Evolutionary conservation across 2,329 filamentous ascomycete genomes (phyloP).

Genomic region (Penicillium sp.): DNA sequence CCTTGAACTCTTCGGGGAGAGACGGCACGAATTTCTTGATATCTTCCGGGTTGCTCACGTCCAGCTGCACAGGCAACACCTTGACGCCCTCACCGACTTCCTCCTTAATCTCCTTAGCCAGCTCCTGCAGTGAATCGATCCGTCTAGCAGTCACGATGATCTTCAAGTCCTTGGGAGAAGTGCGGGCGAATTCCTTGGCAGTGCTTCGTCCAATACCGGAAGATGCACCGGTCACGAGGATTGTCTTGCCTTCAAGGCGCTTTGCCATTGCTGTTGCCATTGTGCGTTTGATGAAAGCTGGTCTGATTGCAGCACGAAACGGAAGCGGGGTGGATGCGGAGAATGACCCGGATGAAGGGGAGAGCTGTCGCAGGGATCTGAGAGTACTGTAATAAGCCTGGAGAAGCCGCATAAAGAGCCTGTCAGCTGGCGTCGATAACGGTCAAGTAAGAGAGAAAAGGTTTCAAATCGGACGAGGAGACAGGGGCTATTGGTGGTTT

Average conservation of each 20-base stretch:
- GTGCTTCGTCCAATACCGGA: constrained; percentile 71
- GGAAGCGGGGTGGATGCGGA: no score
- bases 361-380: no score
- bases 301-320: no score
- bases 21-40: constrained; percentile 62
- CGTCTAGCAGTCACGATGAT: constrained; percentile 84
- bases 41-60: constrained; percentile 72
- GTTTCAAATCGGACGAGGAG: no score
- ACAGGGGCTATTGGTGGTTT: no score
- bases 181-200: constrained; percentile 87
- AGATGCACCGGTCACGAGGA: constrained; percentile 83
- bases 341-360: no score
- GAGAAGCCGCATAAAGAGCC: no score
- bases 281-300: constrained; percentile 34
- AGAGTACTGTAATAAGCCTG: no score
- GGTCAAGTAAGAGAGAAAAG: no score
- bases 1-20: constrained; percentile 71
- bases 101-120: constrained; percentile 65
- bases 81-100: constrained; percentile 73
- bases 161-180: constrained; percentile 67
- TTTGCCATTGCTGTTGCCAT: constrained; percentile 64
- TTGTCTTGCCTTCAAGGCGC: constrained; percentile 85
- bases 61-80: constrained; percentile 72
- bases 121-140: constrained; percentile 63
- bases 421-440: no score